Conservation (phyloP, 1,284 basidiomycete genomes). For the Porodaedalea pini region DNA sequence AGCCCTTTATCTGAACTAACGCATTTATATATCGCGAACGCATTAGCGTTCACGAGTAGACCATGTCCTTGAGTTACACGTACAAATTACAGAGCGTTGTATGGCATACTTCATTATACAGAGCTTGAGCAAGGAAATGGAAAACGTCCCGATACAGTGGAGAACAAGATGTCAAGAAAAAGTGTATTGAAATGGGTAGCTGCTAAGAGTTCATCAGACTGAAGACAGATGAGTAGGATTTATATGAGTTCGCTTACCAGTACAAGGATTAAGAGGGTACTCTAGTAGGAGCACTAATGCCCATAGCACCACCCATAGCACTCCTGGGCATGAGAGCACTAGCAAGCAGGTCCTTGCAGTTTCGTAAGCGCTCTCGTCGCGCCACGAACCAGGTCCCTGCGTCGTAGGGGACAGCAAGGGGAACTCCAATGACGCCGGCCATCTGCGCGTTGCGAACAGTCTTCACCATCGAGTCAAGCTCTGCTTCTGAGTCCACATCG, state of each 20-base stretch:
- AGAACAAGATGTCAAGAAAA: too few species aligned
- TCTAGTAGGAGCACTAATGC: too few species aligned
- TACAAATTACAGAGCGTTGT: neutral
- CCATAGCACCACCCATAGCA: neutral
- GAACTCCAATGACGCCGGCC: conserved; percentile 45
- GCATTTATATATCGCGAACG: neutral
- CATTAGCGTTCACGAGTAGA: neutral
- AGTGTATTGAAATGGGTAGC: too few species aligned
- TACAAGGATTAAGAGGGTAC: too few species aligned
- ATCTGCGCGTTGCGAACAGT: conserved; percentile 53
- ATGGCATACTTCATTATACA: neutral
- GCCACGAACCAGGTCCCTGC: conserved; percentile 68
- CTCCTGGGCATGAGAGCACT: conserved; percentile 43
- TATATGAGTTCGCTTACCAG: neutral
- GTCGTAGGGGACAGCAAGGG: conserved; percentile 47
- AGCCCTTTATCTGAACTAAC: neutral
- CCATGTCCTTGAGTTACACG: too few species aligned
- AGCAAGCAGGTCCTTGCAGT: conserved; percentile 61
- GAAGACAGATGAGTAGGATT: neutral
- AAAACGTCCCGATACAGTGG: too few species aligned
- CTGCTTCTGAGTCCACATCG: conserved; percentile 76
- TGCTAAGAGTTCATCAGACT: too few species aligned
- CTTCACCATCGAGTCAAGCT: conserved; percentile 54
- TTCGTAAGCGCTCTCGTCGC: conserved; percentile 65
- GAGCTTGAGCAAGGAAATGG: neutral